These are phyloP conservation scores for Arabidopsis thaliana DNA, from an alignment of 345 rosid species.

Conservation along the genomic window TAIR10.1 NC_003076.8:19917001-19917500, in stretches of 20 bases:
- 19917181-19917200: constrained; percentile 88
- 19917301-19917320: constrained; percentile 72
- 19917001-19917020: constrained; percentile 92
- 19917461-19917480: constrained; percentile 45
- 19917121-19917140: constrained; percentile 76
- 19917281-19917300: constrained; percentile 84
- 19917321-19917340: constrained; percentile 64
- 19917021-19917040: constrained; percentile 61
- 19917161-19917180: constrained; percentile 69
- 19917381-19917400: constrained; percentile 69
- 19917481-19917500: constrained; percentile 43
- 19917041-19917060: constrained; percentile 63
- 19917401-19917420: constrained; percentile 66
- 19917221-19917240: constrained; percentile 84
- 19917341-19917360: constrained; percentile 88
- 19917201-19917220: constrained; percentile 94
- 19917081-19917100: constrained; percentile 60
- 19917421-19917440: constrained; percentile 81
- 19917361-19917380: constrained; percentile 87
- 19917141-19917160: constrained; percentile 59
- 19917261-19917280: constrained; percentile 73
- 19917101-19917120: constrained; percentile 63
- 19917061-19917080: constrained; percentile 61
- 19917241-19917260: constrained; percentile 83
- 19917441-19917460: constrained; percentile 74